Evolutionary conservation across 2,329 filamentous ascomycete species (phyloP), one percentile per base, ranked within the genome.

Genomic region (Malbranchea zuffiana): DNA sequence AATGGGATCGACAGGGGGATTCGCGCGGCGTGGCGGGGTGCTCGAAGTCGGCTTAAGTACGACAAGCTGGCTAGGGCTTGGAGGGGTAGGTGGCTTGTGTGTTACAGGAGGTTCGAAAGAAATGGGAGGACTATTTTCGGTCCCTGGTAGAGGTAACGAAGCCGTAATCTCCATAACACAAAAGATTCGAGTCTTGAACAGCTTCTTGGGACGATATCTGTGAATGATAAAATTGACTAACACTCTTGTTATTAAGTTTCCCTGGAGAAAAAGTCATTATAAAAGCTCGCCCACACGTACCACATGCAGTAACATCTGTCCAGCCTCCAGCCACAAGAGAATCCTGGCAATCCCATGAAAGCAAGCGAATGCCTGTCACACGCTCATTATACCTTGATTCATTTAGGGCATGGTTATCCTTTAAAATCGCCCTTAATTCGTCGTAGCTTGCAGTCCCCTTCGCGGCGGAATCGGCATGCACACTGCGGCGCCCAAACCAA

Each of bases 351-450:
- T n/a, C n/a, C n/a, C n/a, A n/a, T n/a, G n/a, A n/a, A n/a, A n/a
- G n/a, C n/a, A n/a, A n/a, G n/a, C n/a, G n/a, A n/a, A n/a, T n/a
- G 1, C 13, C 16, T n/a, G 27, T n/a, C 19, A 61, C 52, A 29
- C 50, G 61, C 4, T 59, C 59, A 19, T 59, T 63, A 45, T 64
- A 65, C 20, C 54, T 55, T 52, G 53, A 51, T 42, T 64, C 62
- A 45, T 64, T 53, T 39, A 54, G 48, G 5, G 57, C 57, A 46
- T 64, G 62, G 12, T 61, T 44, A 6, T 55, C 48, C 19, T 56
- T 52, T 28, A 65, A 37, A 0, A 60, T 57, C 10, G 43, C 44
- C 37, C 56, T 47, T 32, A 64, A 64, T 41, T 65, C 61, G 2
- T 46, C 35, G 49, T 55, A 63, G 4, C 51, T 52, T 4, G 60